phyloP scores from a whole-genome alignment of 176 grass and related monocot genomes.

The Stipa capillata region DNA sequence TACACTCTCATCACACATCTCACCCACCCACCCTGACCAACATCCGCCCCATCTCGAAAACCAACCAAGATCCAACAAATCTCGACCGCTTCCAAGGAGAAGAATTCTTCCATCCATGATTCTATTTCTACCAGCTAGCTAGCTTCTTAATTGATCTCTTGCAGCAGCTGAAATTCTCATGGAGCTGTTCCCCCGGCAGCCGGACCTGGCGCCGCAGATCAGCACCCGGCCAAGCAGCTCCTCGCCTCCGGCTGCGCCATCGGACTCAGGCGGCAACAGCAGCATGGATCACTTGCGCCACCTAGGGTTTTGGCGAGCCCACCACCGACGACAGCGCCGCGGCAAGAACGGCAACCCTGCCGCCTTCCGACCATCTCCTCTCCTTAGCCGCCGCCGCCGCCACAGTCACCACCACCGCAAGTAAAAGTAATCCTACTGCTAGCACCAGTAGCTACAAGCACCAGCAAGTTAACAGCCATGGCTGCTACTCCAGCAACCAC shows the following conservation, averaged over 20 bases:
- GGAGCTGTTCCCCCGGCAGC: conserved; percentile 20
- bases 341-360: too few relatives aligned
- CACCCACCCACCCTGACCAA: conserved; percentile 15
- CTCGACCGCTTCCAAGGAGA: background rate
- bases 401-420: too few relatives aligned
- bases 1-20: background rate
- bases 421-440: too few relatives aligned
- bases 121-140: background rate
- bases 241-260: background rate
- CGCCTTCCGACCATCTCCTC: too few relatives aligned
- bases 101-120: background rate
- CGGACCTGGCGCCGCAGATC: conserved; percentile 10
- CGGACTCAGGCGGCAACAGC: background rate
- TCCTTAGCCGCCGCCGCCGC: background rate
- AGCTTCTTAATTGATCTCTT: background rate
- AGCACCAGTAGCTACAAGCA: too few relatives aligned
- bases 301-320: conserved; percentile 7
- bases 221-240: background rate
- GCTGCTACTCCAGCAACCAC: background rate
- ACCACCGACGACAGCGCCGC: background rate
- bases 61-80: background rate
- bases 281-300: background rate
- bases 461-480: too few relatives aligned
- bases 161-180: background rate
- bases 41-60: too few relatives aligned